Evolutionary conservation across 75 land plant genomes (phyloP).

Genomic region (Chamaecyparis obtusa): DNA sequence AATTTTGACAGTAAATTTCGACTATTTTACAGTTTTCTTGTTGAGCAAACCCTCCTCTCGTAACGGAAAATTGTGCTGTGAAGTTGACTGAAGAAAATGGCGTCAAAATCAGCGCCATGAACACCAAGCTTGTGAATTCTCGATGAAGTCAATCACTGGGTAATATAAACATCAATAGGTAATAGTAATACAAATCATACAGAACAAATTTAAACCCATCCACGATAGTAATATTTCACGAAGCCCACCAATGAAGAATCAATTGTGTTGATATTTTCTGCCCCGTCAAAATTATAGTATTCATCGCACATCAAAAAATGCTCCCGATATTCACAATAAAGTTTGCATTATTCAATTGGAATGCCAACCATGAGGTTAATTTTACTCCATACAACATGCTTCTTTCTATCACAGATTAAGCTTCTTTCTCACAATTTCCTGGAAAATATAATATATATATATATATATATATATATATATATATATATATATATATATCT

Average conservation of each 20-base stretch:
- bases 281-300: neutral
- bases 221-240: neutral
- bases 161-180: neutral
- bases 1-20: neutral
- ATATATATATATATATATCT: neutral
- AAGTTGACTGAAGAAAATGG: neutral
- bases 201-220: neutral
- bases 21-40: neutral
- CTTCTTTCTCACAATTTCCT: neutral
- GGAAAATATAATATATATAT: neutral
- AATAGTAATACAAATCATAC: neutral
- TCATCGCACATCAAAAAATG: neutral
- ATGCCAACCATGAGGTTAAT: neutral
- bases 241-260: neutral
- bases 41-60: neutral
- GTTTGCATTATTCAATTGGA: neutral
- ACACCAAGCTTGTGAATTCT: neutral
- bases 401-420: neutral
- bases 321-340: neutral
- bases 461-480: too few relatives aligned
- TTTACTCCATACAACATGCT: neutral
- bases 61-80: neutral
- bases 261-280: neutral
- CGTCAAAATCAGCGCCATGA: neutral
- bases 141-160: neutral